These are phyloP conservation scores for Argentina anserina DNA, from an alignment of 306 rosid species.

Conservation along the genomic window DNA sequence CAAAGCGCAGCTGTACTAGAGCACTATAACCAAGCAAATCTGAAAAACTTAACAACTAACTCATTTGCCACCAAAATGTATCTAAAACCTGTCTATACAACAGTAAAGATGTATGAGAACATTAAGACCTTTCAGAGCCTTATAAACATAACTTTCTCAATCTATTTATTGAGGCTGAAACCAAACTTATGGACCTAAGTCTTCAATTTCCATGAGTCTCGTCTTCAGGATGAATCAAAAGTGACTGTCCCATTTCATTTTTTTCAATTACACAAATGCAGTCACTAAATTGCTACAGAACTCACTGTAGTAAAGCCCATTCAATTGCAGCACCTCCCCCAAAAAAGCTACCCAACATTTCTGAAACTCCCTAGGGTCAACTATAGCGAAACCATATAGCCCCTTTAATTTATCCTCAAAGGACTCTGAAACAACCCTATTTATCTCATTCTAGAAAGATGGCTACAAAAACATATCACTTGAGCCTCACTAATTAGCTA, in stretches of 20 bases:
- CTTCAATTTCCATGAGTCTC: not conserved
- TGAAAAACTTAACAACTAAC: not conserved
- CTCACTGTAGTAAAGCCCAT: not conserved
- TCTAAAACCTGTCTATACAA: not conserved
- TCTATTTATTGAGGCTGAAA: not conserved
- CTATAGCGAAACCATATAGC: not conserved
- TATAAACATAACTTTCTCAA: not conserved
- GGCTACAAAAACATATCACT: not conserved
- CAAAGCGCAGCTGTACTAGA: not conserved
- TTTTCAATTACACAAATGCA: not conserved
- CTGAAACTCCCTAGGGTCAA: not conserved
- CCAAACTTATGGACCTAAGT: not conserved
- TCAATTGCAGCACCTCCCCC: not conserved
- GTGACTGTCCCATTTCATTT: not conserved
- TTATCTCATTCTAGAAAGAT: not conserved
- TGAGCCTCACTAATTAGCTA: not conserved
- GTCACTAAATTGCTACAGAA: not conserved
- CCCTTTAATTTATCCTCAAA: not conserved
- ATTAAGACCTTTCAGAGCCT: not conserved
- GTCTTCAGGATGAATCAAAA: not conserved
- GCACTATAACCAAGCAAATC: not conserved
- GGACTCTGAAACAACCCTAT: not conserved
- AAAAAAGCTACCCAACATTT: not conserved
- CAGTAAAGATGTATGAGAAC: not conserved
- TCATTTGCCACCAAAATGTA: not conserved